Conservation (phyloP, 148 eudicot genomes). For the Cornus suecica region DNA sequence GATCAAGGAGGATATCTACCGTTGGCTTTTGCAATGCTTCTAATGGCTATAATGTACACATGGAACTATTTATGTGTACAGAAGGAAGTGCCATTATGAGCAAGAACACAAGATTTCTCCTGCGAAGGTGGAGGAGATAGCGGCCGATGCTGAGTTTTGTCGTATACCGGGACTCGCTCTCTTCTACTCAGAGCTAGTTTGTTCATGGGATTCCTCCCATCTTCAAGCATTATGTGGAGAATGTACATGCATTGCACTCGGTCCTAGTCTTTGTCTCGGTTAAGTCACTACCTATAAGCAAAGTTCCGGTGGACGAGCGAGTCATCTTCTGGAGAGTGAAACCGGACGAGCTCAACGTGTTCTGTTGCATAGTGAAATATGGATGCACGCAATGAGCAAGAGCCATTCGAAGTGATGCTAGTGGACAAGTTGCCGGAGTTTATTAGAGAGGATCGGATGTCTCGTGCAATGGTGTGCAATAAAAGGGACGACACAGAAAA, state of each 20-base stretch:
- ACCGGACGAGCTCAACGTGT: conserved; percentile 46
- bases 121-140: conserved; percentile 40
- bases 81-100: conserved; percentile 65
- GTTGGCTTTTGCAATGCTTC: conserved; percentile 38
- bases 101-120: conserved; percentile 56
- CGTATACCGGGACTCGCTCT: conserved; percentile 62
- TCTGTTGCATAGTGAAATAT: conserved; percentile 56
- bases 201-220: conserved; percentile 83
- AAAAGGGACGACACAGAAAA: background rate
- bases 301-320: conserved; percentile 53
- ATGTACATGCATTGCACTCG: conserved; percentile 59
- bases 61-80: conserved; percentile 60
- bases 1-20: conserved; percentile 71
- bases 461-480: background rate
- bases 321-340: conserved; percentile 52
- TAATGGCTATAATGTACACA: conserved; percentile 50
- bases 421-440: conserved; percentile 42
- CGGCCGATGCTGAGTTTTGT: conserved; percentile 15
- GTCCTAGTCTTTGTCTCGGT: conserved; percentile 59
- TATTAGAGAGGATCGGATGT: conserved; percentile 28
- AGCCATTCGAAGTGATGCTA: conserved; percentile 40
- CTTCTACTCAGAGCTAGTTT: conserved; percentile 76
- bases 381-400: conserved; percentile 38
- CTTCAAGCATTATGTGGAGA: conserved; percentile 63
- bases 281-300: conserved; percentile 58